Conservation (phyloP, 2,329 filamentous ascomycete genomes). For the Aspergillus glaucus region DNA sequence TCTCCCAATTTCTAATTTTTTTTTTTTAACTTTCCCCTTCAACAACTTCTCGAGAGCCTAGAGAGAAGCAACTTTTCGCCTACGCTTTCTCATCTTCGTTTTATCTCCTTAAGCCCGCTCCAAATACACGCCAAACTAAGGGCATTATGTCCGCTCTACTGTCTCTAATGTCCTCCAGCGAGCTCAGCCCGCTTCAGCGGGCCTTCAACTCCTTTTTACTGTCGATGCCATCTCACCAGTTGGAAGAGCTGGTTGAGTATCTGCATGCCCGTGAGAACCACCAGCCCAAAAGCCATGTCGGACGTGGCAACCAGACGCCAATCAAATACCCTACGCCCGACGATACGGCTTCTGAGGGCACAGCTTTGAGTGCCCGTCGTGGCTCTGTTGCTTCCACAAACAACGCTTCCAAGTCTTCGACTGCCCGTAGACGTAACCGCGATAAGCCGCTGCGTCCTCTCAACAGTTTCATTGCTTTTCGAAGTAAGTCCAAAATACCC, state of each 20-base stretch:
- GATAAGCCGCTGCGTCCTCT: constrained; percentile 23
- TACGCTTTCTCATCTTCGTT: background rate
- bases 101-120: background rate
- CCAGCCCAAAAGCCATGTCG: constrained; percentile 2
- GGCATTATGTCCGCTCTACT: constrained; percentile 10
- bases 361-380: constrained; percentile 2
- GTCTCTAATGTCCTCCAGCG: constrained; percentile 3
- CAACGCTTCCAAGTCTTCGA: constrained; percentile 4
- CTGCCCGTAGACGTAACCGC: constrained; percentile 12
- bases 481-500: constrained; percentile 23
- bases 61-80: background rate
- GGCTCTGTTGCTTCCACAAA: constrained; percentile 4
- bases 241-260: constrained; percentile 15
- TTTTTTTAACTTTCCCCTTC: background rate
- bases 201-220: constrained; percentile 22
- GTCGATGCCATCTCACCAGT: constrained; percentile 18
- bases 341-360: background rate
- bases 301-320: background rate
- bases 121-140: background rate
- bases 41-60: background rate
- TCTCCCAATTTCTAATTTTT: background rate
- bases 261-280: constrained; percentile 8
- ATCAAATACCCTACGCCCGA: background rate
- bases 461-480: constrained; percentile 35
- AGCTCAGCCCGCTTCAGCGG: constrained; percentile 12